These are phyloP conservation scores for Theobroma grandiflorum DNA, from an alignment of 441 rosid species.

Conservation along the genomic window DNA sequence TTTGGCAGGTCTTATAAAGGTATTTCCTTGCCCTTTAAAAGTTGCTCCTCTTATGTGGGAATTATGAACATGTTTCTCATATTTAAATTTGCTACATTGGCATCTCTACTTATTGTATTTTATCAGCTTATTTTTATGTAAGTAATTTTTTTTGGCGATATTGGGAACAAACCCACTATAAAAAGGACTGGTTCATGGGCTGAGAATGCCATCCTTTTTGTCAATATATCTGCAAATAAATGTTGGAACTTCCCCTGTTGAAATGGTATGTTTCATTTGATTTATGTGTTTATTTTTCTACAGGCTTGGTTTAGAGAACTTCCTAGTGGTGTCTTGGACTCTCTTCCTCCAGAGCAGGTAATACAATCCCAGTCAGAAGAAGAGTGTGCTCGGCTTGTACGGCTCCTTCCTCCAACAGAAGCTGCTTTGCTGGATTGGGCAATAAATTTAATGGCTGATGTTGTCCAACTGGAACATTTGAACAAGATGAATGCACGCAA, in stretches of 20 bases:
- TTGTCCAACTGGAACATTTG: slow-evolving; percentile 63
- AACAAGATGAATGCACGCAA: slow-evolving; percentile 82
- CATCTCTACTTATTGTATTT: neutral
- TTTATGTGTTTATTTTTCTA: slow-evolving; percentile 12
- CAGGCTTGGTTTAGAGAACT: slow-evolving; percentile 91
- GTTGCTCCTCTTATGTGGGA: neutral
- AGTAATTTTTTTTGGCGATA: neutral
- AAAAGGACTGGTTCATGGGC: slow-evolving; percentile 9
- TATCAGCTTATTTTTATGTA: neutral
- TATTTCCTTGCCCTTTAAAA: slow-evolving; percentile 24
- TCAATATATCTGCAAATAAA: neutral
- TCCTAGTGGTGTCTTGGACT: slow-evolving; percentile 71
- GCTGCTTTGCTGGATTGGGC: slow-evolving; percentile 73
- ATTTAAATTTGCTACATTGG: neutral
- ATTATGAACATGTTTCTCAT: slow-evolving; percentile 1
- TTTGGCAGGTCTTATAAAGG: slow-evolving; percentile 82
- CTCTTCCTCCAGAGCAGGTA: slow-evolving; percentile 67
- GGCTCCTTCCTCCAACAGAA: slow-evolving; percentile 67
- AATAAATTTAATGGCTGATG: slow-evolving; percentile 76
- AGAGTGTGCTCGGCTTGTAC: slow-evolving; percentile 64
- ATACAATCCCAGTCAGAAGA: slow-evolving; percentile 73
- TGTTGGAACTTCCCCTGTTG: neutral
- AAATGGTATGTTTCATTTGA: neutral
- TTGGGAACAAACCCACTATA: neutral
- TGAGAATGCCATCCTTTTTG: neutral